Evolutionary conservation across 2,329 filamentous ascomycete species (phyloP).

Genomic region (Aspergillus oerlinghausenensis): DNA sequence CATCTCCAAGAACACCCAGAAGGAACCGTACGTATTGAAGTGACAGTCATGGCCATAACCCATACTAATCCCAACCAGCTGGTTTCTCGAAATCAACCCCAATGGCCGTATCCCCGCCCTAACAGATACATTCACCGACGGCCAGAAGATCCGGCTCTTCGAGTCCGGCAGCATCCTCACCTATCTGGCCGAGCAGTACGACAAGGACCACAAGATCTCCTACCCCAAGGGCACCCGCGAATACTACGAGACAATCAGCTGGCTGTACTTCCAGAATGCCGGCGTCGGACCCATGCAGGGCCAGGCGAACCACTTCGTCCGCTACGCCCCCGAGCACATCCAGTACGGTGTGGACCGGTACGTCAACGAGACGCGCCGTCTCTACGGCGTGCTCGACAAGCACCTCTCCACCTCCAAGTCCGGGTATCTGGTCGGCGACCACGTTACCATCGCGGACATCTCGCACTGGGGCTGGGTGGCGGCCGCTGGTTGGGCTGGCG

Average conservation of each 20-base stretch:
- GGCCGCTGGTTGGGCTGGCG: slow-evolving; percentile 53
- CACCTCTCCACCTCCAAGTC: slow-evolving; percentile 54
- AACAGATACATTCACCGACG: slow-evolving; percentile 72
- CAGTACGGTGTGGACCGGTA: slow-evolving; percentile 80
- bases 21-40: slow-evolving; percentile 50
- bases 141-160: slow-evolving; percentile 69
- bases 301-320: slow-evolving; percentile 77
- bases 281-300: slow-evolving; percentile 80
- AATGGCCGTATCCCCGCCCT: slow-evolving; percentile 88
- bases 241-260: slow-evolving; percentile 74
- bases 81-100: slow-evolving; percentile 89
- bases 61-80: slow-evolving; percentile 39
- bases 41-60: neutral
- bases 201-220: slow-evolving; percentile 74
- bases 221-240: slow-evolving; percentile 70
- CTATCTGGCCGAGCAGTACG: slow-evolving; percentile 78
- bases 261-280: slow-evolving; percentile 74
- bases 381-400: slow-evolving; percentile 73
- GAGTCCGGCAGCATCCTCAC: slow-evolving; percentile 80
- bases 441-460: slow-evolving; percentile 63
- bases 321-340: slow-evolving; percentile 79
- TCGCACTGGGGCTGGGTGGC: slow-evolving; percentile 75
- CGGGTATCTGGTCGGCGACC: slow-evolving; percentile 49
- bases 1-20: slow-evolving; percentile 72
- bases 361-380: slow-evolving; percentile 73